Conservation (phyloP, 345 rosid genomes). For the Citrus sp. region DNA sequence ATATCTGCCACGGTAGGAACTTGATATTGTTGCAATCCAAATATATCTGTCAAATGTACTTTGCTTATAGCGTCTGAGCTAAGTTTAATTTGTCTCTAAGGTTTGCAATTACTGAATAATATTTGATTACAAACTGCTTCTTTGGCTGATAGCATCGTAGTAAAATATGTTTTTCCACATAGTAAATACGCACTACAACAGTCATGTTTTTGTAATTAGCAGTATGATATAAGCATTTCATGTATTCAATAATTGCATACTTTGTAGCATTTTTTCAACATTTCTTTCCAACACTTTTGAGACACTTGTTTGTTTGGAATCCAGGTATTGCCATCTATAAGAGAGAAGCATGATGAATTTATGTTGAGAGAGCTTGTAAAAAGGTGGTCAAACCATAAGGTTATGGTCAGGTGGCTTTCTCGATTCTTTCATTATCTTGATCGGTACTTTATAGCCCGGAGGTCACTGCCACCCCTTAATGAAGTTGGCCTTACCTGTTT, state of each 20-base stretch:
- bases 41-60: background rate
- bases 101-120: background rate
- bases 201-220: background rate
- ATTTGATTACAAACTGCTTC: background rate
- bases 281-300: background rate
- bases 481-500: conserved; percentile 59
- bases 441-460: conserved; percentile 48
- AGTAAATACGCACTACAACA: background rate
- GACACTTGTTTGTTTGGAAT: background rate
- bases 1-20: conserved; percentile 39
- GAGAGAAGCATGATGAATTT: conserved; percentile 58
- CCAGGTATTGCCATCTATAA: conserved; percentile 50
- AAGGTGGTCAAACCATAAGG: conserved; percentile 61
- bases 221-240: background rate
- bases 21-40: background rate
- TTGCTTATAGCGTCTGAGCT: background rate
- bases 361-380: conserved; percentile 55
- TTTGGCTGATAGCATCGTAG: background rate
- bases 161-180: background rate
- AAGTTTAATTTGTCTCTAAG: background rate
- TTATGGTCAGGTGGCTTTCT: conserved; percentile 55
- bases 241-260: background rate
- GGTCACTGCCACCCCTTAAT: conserved; percentile 44
- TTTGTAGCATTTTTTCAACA: background rate
- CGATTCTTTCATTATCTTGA: conserved; percentile 58